Percentiles rank a stretch among this genome's conserved stretches.
phyloP scores from a whole-genome alignment of 1,139 yeast species.

The Protomyces inouyei region DNA sequence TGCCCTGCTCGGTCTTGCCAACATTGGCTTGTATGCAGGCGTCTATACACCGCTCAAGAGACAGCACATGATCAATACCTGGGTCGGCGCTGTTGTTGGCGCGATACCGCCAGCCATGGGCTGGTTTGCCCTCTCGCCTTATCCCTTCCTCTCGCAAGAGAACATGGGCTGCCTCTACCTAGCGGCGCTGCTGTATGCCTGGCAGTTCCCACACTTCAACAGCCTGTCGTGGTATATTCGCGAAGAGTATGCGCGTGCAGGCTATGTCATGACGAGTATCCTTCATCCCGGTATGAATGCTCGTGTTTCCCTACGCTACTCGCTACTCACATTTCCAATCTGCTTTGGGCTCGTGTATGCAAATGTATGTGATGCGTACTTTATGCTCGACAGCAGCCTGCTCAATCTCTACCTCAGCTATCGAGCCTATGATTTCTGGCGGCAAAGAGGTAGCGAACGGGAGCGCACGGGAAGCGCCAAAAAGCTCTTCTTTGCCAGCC shows the following conservation, averaged over 20 bases:
- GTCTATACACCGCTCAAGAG: slow-evolving; percentile 86
- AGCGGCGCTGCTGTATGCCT: slow-evolving; percentile 83
- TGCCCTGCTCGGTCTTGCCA: slow-evolving; percentile 67
- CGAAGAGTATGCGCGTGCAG: slow-evolving; percentile 83
- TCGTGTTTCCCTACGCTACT: slow-evolving; percentile 83
- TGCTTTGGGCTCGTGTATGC: slow-evolving; percentile 77
- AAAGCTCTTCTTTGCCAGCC: slow-evolving; percentile 88
- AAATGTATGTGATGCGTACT: slow-evolving; percentile 77
- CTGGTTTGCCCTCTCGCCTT: slow-evolving; percentile 66
- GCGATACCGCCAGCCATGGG: slow-evolving; percentile 99
- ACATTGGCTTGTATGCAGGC: slow-evolving; percentile 82
- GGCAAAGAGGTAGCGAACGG: slow-evolving; percentile 33
- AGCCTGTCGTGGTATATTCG: slow-evolving; percentile 83
- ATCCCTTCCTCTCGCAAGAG: slow-evolving; percentile 10
- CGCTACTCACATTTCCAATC: slow-evolving; percentile 84
- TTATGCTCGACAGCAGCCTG: slow-evolving; percentile 70
- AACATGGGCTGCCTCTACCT: slow-evolving; percentile 47
- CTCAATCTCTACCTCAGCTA: slow-evolving; percentile 82
- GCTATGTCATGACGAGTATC: slow-evolving; percentile 94
- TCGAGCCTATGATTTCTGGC: slow-evolving; percentile 79
- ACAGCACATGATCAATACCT: slow-evolving; percentile 76
- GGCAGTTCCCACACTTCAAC: slow-evolving; percentile 99
- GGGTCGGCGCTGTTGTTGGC: slow-evolving; percentile 98
- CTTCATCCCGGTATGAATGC: slow-evolving; percentile 89
- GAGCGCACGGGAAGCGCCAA: slow-evolving; percentile 57